Conservation (phyloP, 352 stramenopile genomes). For the Phytophthora sojae region DNA sequence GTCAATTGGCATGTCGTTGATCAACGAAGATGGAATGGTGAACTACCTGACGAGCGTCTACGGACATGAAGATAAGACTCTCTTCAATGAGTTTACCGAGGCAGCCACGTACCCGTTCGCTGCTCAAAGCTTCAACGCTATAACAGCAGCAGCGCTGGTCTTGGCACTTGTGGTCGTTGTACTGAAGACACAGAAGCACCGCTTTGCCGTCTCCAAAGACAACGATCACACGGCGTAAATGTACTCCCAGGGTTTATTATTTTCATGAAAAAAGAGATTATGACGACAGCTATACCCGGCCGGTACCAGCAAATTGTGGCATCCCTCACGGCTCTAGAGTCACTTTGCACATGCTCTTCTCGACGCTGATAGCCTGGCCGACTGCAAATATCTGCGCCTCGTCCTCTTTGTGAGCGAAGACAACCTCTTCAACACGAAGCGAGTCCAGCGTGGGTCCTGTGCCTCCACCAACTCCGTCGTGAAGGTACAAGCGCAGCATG, state of each 20-base stretch:
- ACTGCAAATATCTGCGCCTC: background rate
- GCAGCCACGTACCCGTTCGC: no score
- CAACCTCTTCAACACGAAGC: background rate
- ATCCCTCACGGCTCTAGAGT: background rate
- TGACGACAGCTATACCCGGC: no score
- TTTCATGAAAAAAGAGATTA: no score
- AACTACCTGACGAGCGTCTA: constrained; percentile 26
- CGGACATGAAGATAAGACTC: constrained; percentile 6
- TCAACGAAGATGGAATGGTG: constrained; percentile 36
- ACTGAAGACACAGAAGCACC: background rate
- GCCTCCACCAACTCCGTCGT: background rate
- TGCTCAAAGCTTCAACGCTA: background rate
- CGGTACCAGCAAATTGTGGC: no score
- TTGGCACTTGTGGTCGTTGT: background rate
- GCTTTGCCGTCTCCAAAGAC: background rate
- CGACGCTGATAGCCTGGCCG: background rate
- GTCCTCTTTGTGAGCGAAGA: background rate
- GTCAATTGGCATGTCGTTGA: constrained; percentile 32
- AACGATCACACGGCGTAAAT: background rate
- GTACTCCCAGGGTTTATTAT: background rate
- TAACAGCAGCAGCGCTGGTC: background rate
- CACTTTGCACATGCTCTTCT: constrained; percentile 10
- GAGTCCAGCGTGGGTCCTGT: background rate
- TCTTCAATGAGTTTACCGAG: no score
- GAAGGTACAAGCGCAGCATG: constrained; percentile 8